A percentile compares a stretch with the other conserved stretches of the same genome.
Evolutionary conservation across 257 asterid genomes (phyloP).

Genomic region (Linderniella brevidens): DNA sequence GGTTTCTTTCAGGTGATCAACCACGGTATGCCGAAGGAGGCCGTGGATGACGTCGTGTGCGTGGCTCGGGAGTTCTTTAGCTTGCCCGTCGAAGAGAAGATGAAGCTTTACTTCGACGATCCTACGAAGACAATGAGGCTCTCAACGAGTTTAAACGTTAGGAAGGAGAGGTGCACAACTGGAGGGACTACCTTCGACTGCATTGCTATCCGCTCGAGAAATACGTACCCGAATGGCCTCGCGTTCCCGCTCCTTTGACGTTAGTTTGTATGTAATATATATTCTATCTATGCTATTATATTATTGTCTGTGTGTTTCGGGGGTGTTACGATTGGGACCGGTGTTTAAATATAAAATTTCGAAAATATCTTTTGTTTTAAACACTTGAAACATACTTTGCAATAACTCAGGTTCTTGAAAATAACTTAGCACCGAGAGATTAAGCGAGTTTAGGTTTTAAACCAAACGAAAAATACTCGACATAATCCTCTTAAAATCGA

Average conservation of each 20-base stretch:
- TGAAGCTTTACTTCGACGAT: conserved; percentile 25
- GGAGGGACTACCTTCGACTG: conserved; percentile 27
- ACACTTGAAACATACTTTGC: too few species aligned
- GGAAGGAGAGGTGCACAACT: conserved; percentile 20
- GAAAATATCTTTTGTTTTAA: too few species aligned
- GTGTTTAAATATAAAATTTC: too few species aligned
- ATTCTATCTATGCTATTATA: not conserved
- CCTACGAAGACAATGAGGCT: conserved; percentile 19
- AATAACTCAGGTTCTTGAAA: too few species aligned
- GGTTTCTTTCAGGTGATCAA: conserved; percentile 26
- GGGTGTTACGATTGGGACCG: too few species aligned
- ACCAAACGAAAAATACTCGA: too few species aligned
- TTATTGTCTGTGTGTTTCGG: too few species aligned
- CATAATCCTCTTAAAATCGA: too few species aligned
- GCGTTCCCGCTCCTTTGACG: conserved; percentile 20
- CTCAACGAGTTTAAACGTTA: conserved; percentile 24
- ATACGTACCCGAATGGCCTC: conserved; percentile 24
- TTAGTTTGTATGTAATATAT: not conserved
- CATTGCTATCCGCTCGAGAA: conserved; percentile 24
- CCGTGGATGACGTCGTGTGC: conserved; percentile 10
- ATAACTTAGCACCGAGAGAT: too few species aligned
- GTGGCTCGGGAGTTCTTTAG: conserved; percentile 19
- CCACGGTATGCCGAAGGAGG: conserved; percentile 17
- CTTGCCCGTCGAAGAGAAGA: conserved; percentile 20
- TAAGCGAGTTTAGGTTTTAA: too few species aligned